Conservation (phyloP, 2,329 filamentous ascomycete species). For the Sphaerulina musiva region DNA sequence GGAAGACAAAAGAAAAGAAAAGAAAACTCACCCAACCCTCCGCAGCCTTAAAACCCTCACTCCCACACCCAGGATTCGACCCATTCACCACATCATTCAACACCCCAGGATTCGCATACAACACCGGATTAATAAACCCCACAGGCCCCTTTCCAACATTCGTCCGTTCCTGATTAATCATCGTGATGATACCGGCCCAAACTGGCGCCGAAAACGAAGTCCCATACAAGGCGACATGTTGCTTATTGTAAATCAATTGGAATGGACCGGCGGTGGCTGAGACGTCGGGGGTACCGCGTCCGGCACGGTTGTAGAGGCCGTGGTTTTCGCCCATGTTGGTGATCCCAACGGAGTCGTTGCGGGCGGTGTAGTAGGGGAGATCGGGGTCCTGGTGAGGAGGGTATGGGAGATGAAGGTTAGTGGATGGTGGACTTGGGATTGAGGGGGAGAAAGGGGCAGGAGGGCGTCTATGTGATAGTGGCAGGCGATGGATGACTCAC, state of each 20-base stretch:
- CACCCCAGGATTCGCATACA: conserved; percentile 21
- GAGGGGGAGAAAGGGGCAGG: too few relatives aligned
- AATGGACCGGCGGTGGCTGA: conserved; percentile 38
- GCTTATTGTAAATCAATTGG: conserved; percentile 20
- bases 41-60: conserved; percentile 11
- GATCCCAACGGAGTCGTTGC: conserved; percentile 9
- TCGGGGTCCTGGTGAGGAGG: conserved; percentile 18
- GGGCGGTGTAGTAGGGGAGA: conserved; percentile 21
- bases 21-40: not conserved
- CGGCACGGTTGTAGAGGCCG: conserved; percentile 30
- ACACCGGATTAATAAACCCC: conserved; percentile 32
- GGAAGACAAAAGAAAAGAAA: too few relatives aligned
- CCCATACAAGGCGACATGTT: conserved; percentile 19
- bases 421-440: too few relatives aligned
- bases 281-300: conserved; percentile 34
- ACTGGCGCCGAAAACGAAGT: conserved; percentile 26
- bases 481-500: too few relatives aligned
- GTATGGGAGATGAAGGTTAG: too few relatives aligned
- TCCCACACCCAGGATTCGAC: conserved; percentile 29
- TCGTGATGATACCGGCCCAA: conserved; percentile 26
- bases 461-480: too few relatives aligned
- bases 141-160: conserved; percentile 24
- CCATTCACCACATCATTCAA: conserved; percentile 18
- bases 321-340: conserved; percentile 19
- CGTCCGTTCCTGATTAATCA: conserved; percentile 27